Evolutionary conservation across 1,284 basidiomycete species (phyloP).

Genomic region (Austroboletus niveus): DNA sequence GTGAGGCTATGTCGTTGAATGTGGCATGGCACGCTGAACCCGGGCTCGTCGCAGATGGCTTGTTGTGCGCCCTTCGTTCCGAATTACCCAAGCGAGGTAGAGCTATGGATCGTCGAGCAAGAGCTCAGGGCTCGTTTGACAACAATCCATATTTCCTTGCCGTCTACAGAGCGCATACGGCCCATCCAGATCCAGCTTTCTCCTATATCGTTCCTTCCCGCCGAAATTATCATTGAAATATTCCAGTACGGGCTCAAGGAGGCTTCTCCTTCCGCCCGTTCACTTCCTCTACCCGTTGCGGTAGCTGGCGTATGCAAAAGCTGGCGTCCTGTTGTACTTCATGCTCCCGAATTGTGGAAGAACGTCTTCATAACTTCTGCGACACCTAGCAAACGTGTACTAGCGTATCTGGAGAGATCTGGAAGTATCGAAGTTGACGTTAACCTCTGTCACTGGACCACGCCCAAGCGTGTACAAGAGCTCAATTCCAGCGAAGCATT

Average conservation of each 20-base stretch:
- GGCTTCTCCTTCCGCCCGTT: neutral
- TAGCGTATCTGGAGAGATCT: conserved; percentile 8
- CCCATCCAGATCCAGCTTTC: conserved; percentile 11
- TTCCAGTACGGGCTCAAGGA: conserved; percentile 10
- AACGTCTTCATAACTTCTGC: conserved; percentile 18
- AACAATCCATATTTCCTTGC: neutral
- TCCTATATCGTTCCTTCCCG: conserved; percentile 16
- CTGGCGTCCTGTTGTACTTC: conserved; percentile 12
- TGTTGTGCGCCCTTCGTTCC: neutral
- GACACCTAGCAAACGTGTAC: conserved; percentile 7
- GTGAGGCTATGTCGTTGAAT: neutral
- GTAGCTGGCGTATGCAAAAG: conserved; percentile 16
- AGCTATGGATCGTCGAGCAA: neutral
- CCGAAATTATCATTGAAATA: conserved; percentile 17
- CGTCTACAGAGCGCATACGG: neutral
- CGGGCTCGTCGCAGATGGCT: conserved; percentile 1
- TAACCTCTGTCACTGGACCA: conserved; percentile 16
- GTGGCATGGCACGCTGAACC: neutral
- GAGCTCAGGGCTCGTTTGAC: neutral
- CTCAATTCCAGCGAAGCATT: neutral
- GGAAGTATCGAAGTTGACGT: conserved; percentile 4
- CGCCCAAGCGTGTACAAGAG: neutral
- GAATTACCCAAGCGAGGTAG: neutral
- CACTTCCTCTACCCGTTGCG: conserved; percentile 2
- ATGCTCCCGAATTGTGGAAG: conserved; percentile 14